Base-by-base conservation (phyloP, 495 filamentous ascomycete species). In the Parachaetomium inaequale region DNA sequence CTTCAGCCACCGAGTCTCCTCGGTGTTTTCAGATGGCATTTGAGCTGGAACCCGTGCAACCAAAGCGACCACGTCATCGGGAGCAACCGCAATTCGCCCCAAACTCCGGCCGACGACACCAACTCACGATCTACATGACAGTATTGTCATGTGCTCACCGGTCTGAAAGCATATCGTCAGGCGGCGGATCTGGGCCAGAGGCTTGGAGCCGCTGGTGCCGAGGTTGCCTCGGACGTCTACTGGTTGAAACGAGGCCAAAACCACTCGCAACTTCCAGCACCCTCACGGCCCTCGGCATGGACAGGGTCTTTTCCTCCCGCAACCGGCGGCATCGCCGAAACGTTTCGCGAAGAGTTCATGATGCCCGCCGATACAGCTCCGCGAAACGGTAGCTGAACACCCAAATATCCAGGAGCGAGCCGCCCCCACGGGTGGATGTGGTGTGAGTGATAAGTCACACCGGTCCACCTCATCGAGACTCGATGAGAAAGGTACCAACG, bases 401-500 rank as follows among this genome's bases (percentile, higher is more conserved):
- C 42, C 55, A 49, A n/a, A 23, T 17, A n/a, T 5, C 55, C 21
- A 19, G 43, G n/a, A 11, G 11, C 1, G n/a, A 21, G 40, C 28
- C n/a, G 17, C 14, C n/a, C 40, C 19, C 42, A 10, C 42, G n/a
- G 12, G 23, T 17, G 19, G 29, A 14, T 49, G 21, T 59, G 45
- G 45, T 59, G 49, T 53, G 32, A 23, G 4, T 31, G n/a, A 23
- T 7, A 46, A 19, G 14, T 61, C 58, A 61, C 58, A 61, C 58
- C 58, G 58, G 58, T 61, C 38, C 12, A 12, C 2, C 36, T 54
- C 19, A 3, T 40, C 46, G 38, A 43, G 23, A 21, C 28, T 61
- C 58, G 58, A 54, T 61, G 58, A 46, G 50, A 45, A 25, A 36
- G 49, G 7, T 36, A 23, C 26, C 40, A 19, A 59, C 10, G 26